Evolutionary conservation across 1,284 basidiomycete genomes (phyloP).

Genomic region (Abortiporus biennis): DNA sequence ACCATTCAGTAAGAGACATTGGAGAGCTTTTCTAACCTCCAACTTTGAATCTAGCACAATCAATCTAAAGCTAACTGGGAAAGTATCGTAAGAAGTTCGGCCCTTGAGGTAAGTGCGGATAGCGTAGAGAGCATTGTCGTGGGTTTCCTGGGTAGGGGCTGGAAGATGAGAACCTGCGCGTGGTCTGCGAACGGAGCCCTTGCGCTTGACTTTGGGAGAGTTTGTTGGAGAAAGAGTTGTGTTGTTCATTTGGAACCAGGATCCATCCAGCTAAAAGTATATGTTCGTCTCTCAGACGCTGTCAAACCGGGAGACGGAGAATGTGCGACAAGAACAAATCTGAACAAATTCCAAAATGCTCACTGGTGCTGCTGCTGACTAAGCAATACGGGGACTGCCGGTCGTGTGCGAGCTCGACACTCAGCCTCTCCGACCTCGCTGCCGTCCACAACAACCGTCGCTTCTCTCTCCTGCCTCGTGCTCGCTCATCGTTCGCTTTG

Average conservation of each 20-base stretch:
- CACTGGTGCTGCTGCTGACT: background rate
- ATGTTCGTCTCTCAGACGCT: no score
- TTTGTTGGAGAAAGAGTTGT: slow-evolving; percentile 30
- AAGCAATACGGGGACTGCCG: background rate
- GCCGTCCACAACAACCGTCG: no score
- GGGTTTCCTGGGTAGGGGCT: slow-evolving; percentile 52
- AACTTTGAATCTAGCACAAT: slow-evolving; percentile 95
- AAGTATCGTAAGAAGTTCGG: slow-evolving; percentile 89
- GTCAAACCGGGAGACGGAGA: no score
- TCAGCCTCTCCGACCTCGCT: no score
- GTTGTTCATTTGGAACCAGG: slow-evolving; percentile 30
- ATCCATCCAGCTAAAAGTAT: slow-evolving; percentile 9
- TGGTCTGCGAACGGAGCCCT: slow-evolving; percentile 37
- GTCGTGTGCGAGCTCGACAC: background rate
- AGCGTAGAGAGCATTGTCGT: slow-evolving; percentile 69
- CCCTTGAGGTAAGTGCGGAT: slow-evolving; percentile 84
- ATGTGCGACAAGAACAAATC: no score
- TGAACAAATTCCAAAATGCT: no score
- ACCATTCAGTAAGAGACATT: slow-evolving; percentile 89
- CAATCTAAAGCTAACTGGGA: slow-evolving; percentile 92
- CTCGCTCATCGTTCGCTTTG: no score
- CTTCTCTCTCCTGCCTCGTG: no score
- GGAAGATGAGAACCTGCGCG: slow-evolving; percentile 58
- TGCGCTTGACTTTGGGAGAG: slow-evolving; percentile 33
- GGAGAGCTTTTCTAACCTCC: slow-evolving; percentile 89